phyloP scores from a whole-genome alignment of 2,329 filamentous ascomycete genomes.

The Chrysosporium queenslandicum region DNA sequence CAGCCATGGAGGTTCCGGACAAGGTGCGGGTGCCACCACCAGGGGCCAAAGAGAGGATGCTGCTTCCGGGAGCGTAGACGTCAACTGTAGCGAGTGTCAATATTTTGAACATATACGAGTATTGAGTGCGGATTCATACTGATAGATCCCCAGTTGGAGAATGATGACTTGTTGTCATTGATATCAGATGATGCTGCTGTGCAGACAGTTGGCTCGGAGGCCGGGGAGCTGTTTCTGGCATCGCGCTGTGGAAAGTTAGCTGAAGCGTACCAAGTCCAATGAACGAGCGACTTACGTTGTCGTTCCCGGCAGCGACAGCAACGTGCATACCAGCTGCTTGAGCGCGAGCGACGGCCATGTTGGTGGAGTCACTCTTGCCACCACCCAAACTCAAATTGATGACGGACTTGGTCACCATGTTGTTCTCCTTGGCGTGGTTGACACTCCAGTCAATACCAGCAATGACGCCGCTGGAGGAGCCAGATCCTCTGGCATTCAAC shows the following conservation, averaged over 20 bases:
- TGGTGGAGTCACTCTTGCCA: slow-evolving; percentile 28
- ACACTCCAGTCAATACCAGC: slow-evolving; percentile 39
- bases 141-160: slow-evolving; percentile 38
- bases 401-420: slow-evolving; percentile 24
- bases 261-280: too few species aligned
- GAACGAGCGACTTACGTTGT: slow-evolving; percentile 22
- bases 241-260: slow-evolving; percentile 16
- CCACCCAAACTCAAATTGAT: slow-evolving; percentile 34
- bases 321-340: slow-evolving; percentile 31
- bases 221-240: slow-evolving; percentile 29
- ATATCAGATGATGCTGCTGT: slow-evolving; percentile 35
- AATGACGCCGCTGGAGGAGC: slow-evolving; percentile 40
- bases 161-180: slow-evolving; percentile 28
- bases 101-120: not conserved
- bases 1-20: slow-evolving; percentile 31
- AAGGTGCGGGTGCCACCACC: slow-evolving; percentile 39
- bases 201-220: slow-evolving; percentile 30
- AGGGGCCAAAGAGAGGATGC: slow-evolving; percentile 43
- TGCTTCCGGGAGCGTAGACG: slow-evolving; percentile 48
- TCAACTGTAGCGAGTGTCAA: slow-evolving; percentile 32
- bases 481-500: slow-evolving; percentile 38
- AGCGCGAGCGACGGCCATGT: slow-evolving; percentile 31
- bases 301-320: slow-evolving; percentile 36
- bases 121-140: slow-evolving; percentile 4
- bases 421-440: slow-evolving; percentile 26